A percentile compares a stretch with the other conserved stretches of the same genome.
Conservation (phyloP, 177 flowering plant genomes). For the Telopea speciosissima region DNA sequence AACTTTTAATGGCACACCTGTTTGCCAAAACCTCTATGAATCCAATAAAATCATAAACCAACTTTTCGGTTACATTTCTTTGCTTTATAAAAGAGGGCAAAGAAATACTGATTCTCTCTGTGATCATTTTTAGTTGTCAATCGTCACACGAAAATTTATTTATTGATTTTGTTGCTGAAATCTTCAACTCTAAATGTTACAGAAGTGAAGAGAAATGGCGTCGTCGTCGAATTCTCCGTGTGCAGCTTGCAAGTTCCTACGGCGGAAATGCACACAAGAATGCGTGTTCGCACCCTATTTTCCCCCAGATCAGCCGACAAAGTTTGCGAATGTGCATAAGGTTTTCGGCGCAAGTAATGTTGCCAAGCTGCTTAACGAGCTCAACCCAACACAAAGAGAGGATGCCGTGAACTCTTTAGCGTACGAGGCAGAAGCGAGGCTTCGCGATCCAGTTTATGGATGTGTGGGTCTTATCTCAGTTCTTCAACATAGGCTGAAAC, state of each 20-base stretch:
- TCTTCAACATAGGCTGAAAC: constrained; percentile 14
- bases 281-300: constrained; percentile 25
- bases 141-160: not conserved
- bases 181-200: not conserved
- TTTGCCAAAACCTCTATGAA: not conserved
- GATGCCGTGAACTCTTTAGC: constrained; percentile 19
- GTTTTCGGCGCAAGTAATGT: constrained; percentile 29
- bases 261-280: constrained; percentile 21
- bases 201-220: constrained; percentile 11
- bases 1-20: not conserved
- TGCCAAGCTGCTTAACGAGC: constrained; percentile 16
- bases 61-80: not conserved
- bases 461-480: constrained; percentile 20
- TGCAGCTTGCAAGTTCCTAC: constrained; percentile 25
- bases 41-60: not conserved
- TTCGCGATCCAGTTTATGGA: constrained; percentile 21
- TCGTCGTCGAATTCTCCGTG: constrained; percentile 23
- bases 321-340: constrained; percentile 18
- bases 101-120: not conserved
- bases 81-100: not conserved
- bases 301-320: constrained; percentile 22
- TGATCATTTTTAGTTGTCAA: not conserved
- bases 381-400: constrained; percentile 13
- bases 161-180: not conserved
- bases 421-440: constrained; percentile 16